Base-by-base conservation (phyloP, 345 rosid genomes). In the Arabidopsis arenosa region DNA sequence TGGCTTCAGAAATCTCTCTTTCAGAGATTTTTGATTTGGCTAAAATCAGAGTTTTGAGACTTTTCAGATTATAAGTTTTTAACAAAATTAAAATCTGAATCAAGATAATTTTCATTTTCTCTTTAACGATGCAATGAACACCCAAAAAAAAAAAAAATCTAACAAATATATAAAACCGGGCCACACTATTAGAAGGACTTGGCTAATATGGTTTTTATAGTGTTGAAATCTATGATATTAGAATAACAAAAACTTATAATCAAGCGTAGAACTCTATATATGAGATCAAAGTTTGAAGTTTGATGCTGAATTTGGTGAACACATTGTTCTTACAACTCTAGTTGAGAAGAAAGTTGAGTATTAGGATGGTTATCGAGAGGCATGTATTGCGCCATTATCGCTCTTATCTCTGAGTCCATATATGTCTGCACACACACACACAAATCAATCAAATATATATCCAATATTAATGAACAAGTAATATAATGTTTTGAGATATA, bases 321-420 rank as follows among this genome's bases (percentile, higher is more conserved):
- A 7, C 11, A 26, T 18, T 63, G 28, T 45, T 55, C 60, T 70
- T 55, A 77, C 66, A 70, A 54, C 66, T 77, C 80, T 47, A 77
- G 71, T 66, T 76, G 80, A 63, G 80, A 68, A 76, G 80, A 76
- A 61, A 30, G 40, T 68, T 77, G 75, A 70, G 3, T 12, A 39
- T 86, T 95, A 1, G 87, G 73, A 78, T 93, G 83, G 63, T 90
- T 91, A 73, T 93, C 97, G 18, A 92, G 86, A 48, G 98, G 98
- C 98, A 93, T 93, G 83, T 90, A 93, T 75, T 93, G 98, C 5
- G 98, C 96, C 98, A 93, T 91, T 68, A 93, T 93, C 17, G 98
- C 97, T 80, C 96, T 84, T 77, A 93, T 93, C 85, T 93, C 97
- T 1, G 97, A 93, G 79, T 93, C 97, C 97, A 93, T 93, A 85